Percentiles rank a stretch among this genome's conserved stretches.
These are phyloP conservation scores for Pezicula carpinea DNA, from an alignment of 2,329 filamentous ascomycete genomes.

Conservation along the genomic window DNA sequence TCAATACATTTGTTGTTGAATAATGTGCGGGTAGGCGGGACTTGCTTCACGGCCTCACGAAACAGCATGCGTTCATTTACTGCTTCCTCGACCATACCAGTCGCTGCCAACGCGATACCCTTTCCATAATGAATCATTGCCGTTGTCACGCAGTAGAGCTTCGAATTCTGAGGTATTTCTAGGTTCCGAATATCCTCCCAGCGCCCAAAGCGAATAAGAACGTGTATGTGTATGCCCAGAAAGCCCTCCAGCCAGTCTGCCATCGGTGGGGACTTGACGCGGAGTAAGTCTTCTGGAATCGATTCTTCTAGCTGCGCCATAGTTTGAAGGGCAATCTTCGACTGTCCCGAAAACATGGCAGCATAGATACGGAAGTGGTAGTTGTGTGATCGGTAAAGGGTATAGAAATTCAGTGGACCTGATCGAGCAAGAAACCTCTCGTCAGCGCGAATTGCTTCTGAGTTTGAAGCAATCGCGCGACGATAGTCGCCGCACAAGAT, in stretches of 20 bases:
- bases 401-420: constrained; percentile 68
- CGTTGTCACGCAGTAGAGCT: constrained; percentile 65
- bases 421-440: constrained; percentile 56
- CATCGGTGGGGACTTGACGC: constrained; percentile 65
- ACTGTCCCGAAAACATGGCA: constrained; percentile 72
- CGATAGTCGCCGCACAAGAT: constrained; percentile 68
- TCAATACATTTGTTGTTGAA: constrained; percentile 64
- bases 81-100: constrained; percentile 49
- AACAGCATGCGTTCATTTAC: constrained; percentile 47
- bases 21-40: constrained; percentile 56
- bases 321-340: constrained; percentile 55
- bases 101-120: constrained; percentile 61
- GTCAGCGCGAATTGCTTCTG: constrained; percentile 62
- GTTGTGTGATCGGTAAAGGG: constrained; percentile 69
- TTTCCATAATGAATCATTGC: constrained; percentile 66
- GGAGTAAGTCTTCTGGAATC: constrained; percentile 59
- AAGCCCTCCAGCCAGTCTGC: constrained; percentile 76
- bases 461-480: constrained; percentile 61
- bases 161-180: constrained; percentile 48
- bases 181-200: constrained; percentile 64
- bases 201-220: constrained; percentile 66
- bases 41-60: constrained; percentile 40
- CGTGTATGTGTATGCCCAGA: constrained; percentile 62
- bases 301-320: constrained; percentile 53
- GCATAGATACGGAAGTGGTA: constrained; percentile 73